Conservation (phyloP, 2,329 filamentous ascomycete genomes). For the Exophiala sideris region DNA sequence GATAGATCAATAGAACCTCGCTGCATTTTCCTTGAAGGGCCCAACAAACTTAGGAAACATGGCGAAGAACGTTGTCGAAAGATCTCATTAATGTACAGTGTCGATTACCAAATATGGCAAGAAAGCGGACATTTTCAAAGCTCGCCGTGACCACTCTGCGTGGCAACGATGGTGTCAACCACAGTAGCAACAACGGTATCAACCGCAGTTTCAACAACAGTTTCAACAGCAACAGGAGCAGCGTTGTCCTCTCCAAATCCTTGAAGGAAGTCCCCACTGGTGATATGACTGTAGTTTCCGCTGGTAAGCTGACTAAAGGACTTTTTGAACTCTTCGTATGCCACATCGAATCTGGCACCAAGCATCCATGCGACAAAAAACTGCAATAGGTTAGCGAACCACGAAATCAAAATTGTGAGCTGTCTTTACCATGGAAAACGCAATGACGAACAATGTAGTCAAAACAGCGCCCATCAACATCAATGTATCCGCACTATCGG, state of each 20-base stretch:
- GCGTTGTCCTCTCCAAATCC: background rate
- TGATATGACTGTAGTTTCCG: background rate
- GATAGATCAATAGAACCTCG: background rate
- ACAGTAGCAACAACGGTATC: background rate
- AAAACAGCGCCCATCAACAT: conserved; percentile 67
- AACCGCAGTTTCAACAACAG: background rate
- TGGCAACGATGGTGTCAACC: background rate
- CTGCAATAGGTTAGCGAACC: conserved; percentile 44
- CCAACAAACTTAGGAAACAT: background rate
- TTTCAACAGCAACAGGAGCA: too few species aligned
- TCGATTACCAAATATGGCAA: background rate
- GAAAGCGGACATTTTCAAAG: conserved; percentile 15
- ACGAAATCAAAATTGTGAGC: background rate
- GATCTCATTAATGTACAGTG: conserved; percentile 5
- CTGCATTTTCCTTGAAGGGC: background rate
- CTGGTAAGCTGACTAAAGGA: conserved; percentile 30
- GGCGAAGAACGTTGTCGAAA: too few species aligned
- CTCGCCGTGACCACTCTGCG: conserved; percentile 12
- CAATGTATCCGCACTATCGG: conserved; percentile 53
- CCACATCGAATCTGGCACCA: conserved; percentile 77
- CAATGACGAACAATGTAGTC: conserved; percentile 66
- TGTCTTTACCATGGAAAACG: conserved; percentile 72
- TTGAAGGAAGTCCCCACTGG: conserved; percentile 4
- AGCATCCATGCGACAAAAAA: conserved; percentile 72
- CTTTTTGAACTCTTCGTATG: conserved; percentile 54